Conservation (phyloP, 2,329 filamentous ascomycete species). For the Ceratocystis cubensis region DNA sequence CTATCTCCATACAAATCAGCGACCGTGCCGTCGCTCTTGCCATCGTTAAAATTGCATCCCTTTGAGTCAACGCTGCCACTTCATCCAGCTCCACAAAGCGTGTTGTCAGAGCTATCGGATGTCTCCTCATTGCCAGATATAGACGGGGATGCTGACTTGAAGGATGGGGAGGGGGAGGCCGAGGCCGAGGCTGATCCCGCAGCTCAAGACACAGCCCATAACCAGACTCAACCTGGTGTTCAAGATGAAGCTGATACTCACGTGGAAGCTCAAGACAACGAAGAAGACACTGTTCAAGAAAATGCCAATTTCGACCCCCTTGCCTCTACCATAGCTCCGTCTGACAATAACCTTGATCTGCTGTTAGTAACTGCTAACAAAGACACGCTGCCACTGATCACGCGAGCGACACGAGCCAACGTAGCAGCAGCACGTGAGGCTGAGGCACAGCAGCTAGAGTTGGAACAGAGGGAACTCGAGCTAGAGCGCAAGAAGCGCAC, state of each 20-base stretch:
- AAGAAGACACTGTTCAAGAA: background rate
- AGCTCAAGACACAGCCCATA: constrained; percentile 22
- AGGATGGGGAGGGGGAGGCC: background rate
- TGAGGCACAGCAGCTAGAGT: background rate
- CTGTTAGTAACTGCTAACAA: too few relatives aligned
- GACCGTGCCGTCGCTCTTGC: background rate
- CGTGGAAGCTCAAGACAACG: background rate
- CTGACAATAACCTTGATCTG: too few relatives aligned
- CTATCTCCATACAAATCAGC: background rate
- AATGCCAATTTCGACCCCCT: too few relatives aligned
- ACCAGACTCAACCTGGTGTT: background rate
- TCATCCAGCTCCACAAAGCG: constrained; percentile 19
- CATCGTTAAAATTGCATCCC: background rate
- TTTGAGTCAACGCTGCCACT: constrained; percentile 15
- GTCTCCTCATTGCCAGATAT: constrained; percentile 15
- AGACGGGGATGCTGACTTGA: constrained; percentile 5
- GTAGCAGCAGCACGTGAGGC: constrained; percentile 11
- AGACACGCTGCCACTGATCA: background rate
- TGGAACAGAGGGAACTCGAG: background rate
- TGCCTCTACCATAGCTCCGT: too few relatives aligned
- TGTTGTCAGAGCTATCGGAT: constrained; percentile 17
- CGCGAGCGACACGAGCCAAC: constrained; percentile 18
- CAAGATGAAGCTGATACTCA: background rate
- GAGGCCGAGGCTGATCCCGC: background rate
- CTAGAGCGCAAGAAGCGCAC: constrained; percentile 23